Evolutionary conservation across 495 filamentous ascomycete genomes (phyloP).

Genomic region (Penicillium chermesinum): DNA sequence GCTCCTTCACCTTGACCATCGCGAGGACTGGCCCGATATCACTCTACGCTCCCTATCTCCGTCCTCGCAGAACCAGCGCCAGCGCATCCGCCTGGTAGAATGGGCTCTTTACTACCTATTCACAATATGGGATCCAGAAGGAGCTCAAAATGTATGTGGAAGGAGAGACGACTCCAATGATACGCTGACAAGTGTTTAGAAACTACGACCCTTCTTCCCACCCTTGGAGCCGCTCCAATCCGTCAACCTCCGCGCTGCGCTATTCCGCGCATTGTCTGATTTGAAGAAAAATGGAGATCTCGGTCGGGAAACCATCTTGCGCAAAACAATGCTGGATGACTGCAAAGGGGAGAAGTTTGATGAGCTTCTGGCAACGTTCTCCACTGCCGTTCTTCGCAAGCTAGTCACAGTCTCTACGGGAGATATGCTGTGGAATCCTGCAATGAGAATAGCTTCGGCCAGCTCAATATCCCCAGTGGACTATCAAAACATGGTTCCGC

Average conservation of each 20-base stretch:
- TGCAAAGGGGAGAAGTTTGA: slow-evolving; percentile 79
- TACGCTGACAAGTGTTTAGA: slow-evolving; percentile 42
- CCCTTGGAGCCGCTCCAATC: slow-evolving; percentile 82
- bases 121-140: slow-evolving; percentile 70
- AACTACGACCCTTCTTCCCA: slow-evolving; percentile 84
- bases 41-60: slow-evolving; percentile 58
- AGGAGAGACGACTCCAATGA: background rate
- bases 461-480: slow-evolving; percentile 54
- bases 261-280: slow-evolving; percentile 73
- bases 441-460: slow-evolving; percentile 58
- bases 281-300: slow-evolving; percentile 81
- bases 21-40: slow-evolving; percentile 72
- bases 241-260: slow-evolving; percentile 76
- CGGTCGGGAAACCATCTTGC: slow-evolving; percentile 67
- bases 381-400: slow-evolving; percentile 72
- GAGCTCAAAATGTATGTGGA: slow-evolving; percentile 59
- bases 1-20: slow-evolving; percentile 69
- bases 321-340: slow-evolving; percentile 90
- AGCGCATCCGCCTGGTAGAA: slow-evolving; percentile 71
- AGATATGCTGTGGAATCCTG: slow-evolving; percentile 33
- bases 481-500: slow-evolving; percentile 54
- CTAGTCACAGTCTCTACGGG: slow-evolving; percentile 42
- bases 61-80: slow-evolving; percentile 68
- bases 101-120: slow-evolving; percentile 83
- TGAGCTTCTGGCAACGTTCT: slow-evolving; percentile 74